phyloP scores from a whole-genome alignment of 495 filamentous ascomycete genomes.

The Parmelia sp. region DNA sequence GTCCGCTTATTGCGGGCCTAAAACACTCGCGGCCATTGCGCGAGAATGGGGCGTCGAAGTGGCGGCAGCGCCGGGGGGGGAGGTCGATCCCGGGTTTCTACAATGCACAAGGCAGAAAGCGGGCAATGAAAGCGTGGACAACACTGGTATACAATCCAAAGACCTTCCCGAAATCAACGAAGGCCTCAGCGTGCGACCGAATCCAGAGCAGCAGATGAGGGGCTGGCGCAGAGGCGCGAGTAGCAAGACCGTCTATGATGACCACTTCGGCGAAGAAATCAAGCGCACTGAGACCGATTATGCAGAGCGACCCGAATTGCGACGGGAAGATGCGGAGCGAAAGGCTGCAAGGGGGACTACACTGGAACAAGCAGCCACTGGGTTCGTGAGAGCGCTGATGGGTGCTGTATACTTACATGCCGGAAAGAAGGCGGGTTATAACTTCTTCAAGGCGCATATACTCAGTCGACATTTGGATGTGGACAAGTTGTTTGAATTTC shows the following conservation, averaged over 20 bases:
- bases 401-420: constrained; percentile 80
- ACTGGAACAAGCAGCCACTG: constrained; percentile 47
- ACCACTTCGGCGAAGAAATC: constrained; percentile 66
- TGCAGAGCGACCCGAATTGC: constrained; percentile 12
- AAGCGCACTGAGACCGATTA: constrained; percentile 22
- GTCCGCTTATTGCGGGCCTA: constrained; percentile 70
- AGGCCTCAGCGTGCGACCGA: constrained; percentile 25
- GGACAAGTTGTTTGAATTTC: constrained; percentile 71
- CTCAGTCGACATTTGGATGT: constrained; percentile 74
- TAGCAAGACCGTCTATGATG: constrained; percentile 66
- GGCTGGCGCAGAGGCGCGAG: constrained; percentile 66
- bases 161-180: constrained; percentile 34
- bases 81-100: constrained; percentile 90
- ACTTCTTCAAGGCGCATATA: constrained; percentile 77
- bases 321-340: constrained; percentile 28
- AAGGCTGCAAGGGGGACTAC: constrained; percentile 34
- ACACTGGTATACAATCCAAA: constrained; percentile 33
- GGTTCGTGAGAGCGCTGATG: constrained; percentile 72
- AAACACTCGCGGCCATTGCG: constrained; percentile 61
- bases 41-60: constrained; percentile 85
- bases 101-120: constrained; percentile 64
- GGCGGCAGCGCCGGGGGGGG: constrained; percentile 73
- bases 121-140: constrained; percentile 42
- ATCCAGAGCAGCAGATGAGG: constrained; percentile 21
- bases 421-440: constrained; percentile 60